Base-by-base conservation (phyloP, 192 early-diverging fungal species). In the Backusella westeae region DNA sequence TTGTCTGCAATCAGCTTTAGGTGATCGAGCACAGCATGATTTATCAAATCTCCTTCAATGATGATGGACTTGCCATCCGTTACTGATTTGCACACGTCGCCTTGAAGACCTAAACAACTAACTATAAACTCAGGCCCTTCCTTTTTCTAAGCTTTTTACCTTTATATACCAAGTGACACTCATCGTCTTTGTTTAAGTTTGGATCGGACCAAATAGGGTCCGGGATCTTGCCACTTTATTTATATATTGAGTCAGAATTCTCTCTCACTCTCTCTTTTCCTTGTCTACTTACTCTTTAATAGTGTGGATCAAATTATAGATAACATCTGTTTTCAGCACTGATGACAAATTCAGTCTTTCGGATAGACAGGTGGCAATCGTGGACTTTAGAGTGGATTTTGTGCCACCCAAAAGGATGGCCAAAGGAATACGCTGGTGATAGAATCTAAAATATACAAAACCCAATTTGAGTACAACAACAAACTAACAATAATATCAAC, bases 351-450 rank as follows among this genome's bases (percentile, higher is more conserved):
- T 80, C n/a, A 80, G 23, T 34, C 74, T 74, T 29, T 76, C 78
- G n/a, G 78, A 52, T n/a, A 80, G 21, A 38, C 67, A 42, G 44
- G 69, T 76, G 17, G 73, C 78, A 29, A 80, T 80, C 9, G 73
- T 76, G 8, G 78, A 75, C 41, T 75, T 76, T 23, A 74, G 69
- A n/a, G 52, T 73, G 5, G 39, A 67, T 2, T 63, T 52, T 19
- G 77, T 73, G 14, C 77, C 77, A 44, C 72, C 77, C 36, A 78
- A 21, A 29, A 78, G 63, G 35, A 78, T 69, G n/a, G 76, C 74
- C 15, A 80, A 44, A 17, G 78, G 78, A 9, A 80, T 76, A 32
- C 78, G 75, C 65, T 78, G 77, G 39, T 78, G 77, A 39, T 78
- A 72, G 35, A 78, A 78, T 26, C 77, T 73, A 70, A 15, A 3